Evolutionary conservation across 176 grass and related monocot genomes (phyloP), one percentile per base, ranked within the genome.

Genomic region (Aegilops sharonensis): DNA sequence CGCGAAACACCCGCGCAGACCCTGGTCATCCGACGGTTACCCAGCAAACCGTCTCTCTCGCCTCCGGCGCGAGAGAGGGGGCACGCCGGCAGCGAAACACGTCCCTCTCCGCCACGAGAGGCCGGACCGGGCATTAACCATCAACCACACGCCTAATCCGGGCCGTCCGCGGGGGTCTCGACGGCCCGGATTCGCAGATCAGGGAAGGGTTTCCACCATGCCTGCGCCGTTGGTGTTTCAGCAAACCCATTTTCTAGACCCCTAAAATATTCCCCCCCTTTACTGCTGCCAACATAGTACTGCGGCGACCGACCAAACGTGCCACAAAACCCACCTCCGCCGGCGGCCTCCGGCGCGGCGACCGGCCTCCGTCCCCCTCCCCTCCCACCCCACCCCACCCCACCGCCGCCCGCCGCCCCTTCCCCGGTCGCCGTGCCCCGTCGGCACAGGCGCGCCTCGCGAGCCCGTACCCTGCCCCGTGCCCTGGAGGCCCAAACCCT

Each of bases 401-500:
- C 52, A 20, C 52, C 54, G 18, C 54, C 70, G 37, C 12, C 69
- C 37, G 21, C 71, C 42, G 6, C 42, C 72, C 27, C 43, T 6
- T 52, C 72, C 4, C 43, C 43, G 72, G 72, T 18, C 72, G 23
- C 24, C 72, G 72, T 25, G 71, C 72, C 72, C 24, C 24, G 72
- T 31, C 72, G 24, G 17, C 6, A 59, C 56, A 59, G 17, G 17
- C 20, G 56, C 7, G 56, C 56, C 56, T 59, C 56, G 2, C 56
- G 56, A 59, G 56, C 56, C 56, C 56, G 56, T 13, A 11, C 21
- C 69, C 69, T 42, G 21, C 69, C 37, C 69, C 36, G 36, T 75
- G 72, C 29, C 72, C 72, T 52, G 72, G 72, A 75, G 25, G 72
- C 72, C 72, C 72, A 75, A 75, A 75, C 72, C 72, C 72, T 75